Base-by-base conservation (phyloP, 257 asterid species). In the Lithospermum erythrorhizon region DNA sequence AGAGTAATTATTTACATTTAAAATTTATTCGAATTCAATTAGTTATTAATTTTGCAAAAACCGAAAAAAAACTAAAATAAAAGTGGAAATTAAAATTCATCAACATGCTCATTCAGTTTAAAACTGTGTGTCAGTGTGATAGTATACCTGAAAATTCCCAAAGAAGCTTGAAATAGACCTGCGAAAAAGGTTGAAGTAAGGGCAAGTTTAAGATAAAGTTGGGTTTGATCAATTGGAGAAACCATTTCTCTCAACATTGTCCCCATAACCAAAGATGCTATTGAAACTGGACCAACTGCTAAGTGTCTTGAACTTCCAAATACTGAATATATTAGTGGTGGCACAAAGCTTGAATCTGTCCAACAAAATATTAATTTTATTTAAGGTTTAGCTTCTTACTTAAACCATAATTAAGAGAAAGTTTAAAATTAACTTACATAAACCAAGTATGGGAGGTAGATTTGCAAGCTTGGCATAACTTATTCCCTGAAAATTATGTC, bases 381-480 rank as follows among this genome's bases (percentile, higher is more conserved):
- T 51, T 51, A 51, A 21, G 6, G 6, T 53, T 18, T 18, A 0
- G 37, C 9, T 2, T 30, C 37, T 4, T 7, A 30, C 37, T 30
- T 30, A 4, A 30, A 6, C 0, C 1, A 30, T 30, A 30, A 4
- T 17, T n/a, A 9, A 32, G 55, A 52, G 55, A n/a, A 52, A 18
- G 21, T 4, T 52, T 49, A 6, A 51, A 45, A 35, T 61, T 2
- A 9, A 67, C 95, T 87, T 77, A 90, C 97, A 90, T 55, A 90
- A 67, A 2, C 96, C 97, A 37, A 84, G 52, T 60, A 87, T 84
- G 5, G 97, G 96, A 5, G 95, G 96, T 80, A 90, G 72, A 71
- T 90, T 90, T 52, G 97, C 96, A 51, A 90, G 82, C 73, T 87
- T 90, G 25, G 97, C 97, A 68, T 90, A 90, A 76, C 97, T 87